Conservation (phyloP, 176 grass and related monocot species). For the Eragrostis curvula region DNA sequence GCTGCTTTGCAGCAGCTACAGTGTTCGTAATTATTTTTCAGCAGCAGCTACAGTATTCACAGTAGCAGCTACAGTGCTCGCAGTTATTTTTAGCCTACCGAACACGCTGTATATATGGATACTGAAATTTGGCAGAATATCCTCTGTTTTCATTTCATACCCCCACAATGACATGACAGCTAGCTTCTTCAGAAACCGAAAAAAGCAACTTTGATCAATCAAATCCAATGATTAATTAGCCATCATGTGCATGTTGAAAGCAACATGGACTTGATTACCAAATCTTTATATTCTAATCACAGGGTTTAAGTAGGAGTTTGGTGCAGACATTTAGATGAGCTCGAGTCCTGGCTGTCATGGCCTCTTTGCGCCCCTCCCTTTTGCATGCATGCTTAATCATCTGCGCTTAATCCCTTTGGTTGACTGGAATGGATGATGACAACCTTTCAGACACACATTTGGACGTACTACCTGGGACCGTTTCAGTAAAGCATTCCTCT, state of each 20-base stretch:
- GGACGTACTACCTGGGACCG: slow-evolving; percentile 40
- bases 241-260: slow-evolving; percentile 37
- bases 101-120: too few species aligned
- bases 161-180: neutral
- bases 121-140: neutral
- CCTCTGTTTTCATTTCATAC: neutral
- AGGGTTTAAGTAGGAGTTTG: slow-evolving; percentile 36
- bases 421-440: slow-evolving; percentile 29
- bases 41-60: too few species aligned
- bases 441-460: slow-evolving; percentile 44
- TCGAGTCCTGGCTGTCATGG: slow-evolving; percentile 38
- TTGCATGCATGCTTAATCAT: slow-evolving; percentile 29
- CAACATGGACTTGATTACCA: slow-evolving; percentile 24
- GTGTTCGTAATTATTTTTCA: too few species aligned
- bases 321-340: slow-evolving; percentile 25
- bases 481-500: slow-evolving; percentile 43
- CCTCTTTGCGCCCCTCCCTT: slow-evolving; percentile 14
- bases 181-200: slow-evolving; percentile 8
- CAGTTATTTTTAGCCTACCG: too few species aligned
- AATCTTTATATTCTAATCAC: slow-evolving; percentile 33
- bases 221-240: slow-evolving; percentile 43
- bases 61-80: too few species aligned
- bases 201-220: slow-evolving; percentile 16
- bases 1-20: too few species aligned
- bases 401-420: slow-evolving; percentile 27